Percentiles rank a stretch among this genome's conserved stretches.
phyloP scores from a whole-genome alignment of 768 basidiomycete species.

The Naganishia vishniacii region DNA sequence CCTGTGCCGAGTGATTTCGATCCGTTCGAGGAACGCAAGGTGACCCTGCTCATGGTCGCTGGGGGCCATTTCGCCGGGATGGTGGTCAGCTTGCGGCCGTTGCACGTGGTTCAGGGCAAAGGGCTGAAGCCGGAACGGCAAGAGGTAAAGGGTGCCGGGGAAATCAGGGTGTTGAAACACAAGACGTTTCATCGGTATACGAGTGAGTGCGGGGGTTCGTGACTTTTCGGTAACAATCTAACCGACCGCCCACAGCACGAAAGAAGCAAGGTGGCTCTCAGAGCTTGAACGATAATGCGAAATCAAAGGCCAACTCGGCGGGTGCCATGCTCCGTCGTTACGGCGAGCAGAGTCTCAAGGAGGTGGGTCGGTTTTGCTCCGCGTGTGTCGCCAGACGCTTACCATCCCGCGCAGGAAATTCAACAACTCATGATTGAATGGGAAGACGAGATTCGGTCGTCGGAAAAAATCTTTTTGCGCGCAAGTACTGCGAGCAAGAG shows the following conservation, averaged over 20 bases:
- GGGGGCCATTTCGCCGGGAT: conserved; percentile 98
- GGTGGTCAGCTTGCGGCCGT: conserved; percentile 54
- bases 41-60: conserved; percentile 94
- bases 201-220: conserved; percentile 57
- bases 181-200: conserved; percentile 99
- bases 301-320: conserved; percentile 86
- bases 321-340: conserved; percentile 90
- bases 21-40: conserved; percentile 54
- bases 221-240: neutral
- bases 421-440: conserved; percentile 74
- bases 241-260: conserved; percentile 60
- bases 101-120: conserved; percentile 53
- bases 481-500: conserved; percentile 79
- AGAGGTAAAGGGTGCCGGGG: conserved; percentile 59
- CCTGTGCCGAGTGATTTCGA: conserved; percentile 4
- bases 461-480: conserved; percentile 86
- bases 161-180: conserved; percentile 61
- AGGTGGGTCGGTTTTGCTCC: conserved; percentile 50
- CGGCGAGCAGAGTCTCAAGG: conserved; percentile 85
- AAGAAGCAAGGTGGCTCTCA: conserved; percentile 97
- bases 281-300: conserved; percentile 82
- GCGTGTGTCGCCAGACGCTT: conserved; percentile 48
- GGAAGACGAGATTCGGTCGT: conserved; percentile 76
- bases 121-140: conserved; percentile 64
- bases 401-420: conserved; percentile 58